phyloP scores from a whole-genome alignment of 2,329 filamentous ascomycete genomes.

The Emmonsiellopsis sp. region DNA sequence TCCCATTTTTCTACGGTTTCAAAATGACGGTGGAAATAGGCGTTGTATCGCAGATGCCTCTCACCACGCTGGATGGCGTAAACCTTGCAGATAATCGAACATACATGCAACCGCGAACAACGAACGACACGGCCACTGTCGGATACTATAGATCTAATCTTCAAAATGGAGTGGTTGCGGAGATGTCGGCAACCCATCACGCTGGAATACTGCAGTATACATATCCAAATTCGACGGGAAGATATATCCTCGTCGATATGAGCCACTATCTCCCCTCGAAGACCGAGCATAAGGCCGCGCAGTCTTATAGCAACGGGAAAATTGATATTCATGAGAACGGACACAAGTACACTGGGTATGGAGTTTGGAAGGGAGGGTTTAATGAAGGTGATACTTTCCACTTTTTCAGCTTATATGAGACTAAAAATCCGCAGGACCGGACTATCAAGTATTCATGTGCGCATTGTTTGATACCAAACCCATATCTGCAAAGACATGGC shows the following conservation, averaged over 20 bases:
- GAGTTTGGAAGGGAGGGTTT: constrained; percentile 39
- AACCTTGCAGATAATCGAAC: constrained; percentile 34
- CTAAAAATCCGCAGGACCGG: constrained; percentile 41
- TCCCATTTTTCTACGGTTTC: too few species aligned
- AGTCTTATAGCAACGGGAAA: constrained; percentile 35
- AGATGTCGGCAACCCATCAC: constrained; percentile 57
- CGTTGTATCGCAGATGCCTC: constrained; percentile 23
- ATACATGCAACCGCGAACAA: constrained; percentile 50
- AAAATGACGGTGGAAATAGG: too few species aligned
- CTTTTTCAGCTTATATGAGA: background rate
- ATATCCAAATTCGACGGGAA: constrained; percentile 44
- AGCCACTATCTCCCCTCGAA: constrained; percentile 29
- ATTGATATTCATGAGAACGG: constrained; percentile 30
- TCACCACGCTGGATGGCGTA: constrained; percentile 29
- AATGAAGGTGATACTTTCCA: constrained; percentile 22
- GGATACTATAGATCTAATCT: constrained; percentile 56
- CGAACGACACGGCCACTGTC: constrained; percentile 47
- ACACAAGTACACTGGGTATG: constrained; percentile 37
- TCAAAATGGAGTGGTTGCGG: constrained; percentile 47
- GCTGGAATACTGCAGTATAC: constrained; percentile 55
- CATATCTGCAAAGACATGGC: too few species aligned
- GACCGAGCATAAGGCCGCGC: constrained; percentile 26
- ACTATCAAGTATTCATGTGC: background rate
- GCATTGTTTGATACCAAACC: too few species aligned
- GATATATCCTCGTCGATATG: constrained; percentile 51